Evolutionary conservation across 768 basidiomycete species (phyloP), one percentile per base, ranked within the genome.

Genomic region (Russula vinacea): DNA sequence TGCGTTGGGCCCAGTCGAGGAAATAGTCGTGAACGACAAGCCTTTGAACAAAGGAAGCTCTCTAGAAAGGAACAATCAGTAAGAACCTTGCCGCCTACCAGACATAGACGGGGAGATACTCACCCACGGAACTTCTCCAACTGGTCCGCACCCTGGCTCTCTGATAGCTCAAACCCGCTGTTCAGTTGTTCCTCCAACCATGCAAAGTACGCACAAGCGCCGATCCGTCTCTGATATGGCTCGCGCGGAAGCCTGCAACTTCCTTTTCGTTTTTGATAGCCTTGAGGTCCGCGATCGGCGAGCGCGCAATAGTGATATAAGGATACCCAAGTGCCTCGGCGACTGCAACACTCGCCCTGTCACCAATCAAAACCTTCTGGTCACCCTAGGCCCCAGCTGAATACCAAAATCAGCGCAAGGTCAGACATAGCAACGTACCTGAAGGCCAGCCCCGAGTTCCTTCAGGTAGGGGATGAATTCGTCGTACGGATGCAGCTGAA

Each of bases 1-100:
- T 65, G 86, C 94, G 72, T 98, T 98, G 0, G 94, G 86, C 0
- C 96, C 96, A 6, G 91, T 86, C 0, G 92, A 89, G 0, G 94
- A 97, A 60, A 99, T 98, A 0, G 97, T 97, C 0, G 83, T 75
- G 74, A 99, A 99, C 2, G 93, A 95, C 16, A 95, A 76, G 0
- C 96, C 96, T 68, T 83, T 86, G 81, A 92, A 99, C 55, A 86
- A 71, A 33, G 84, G 83, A 26, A 90, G 80, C 71, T 94, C 85
- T 10, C 93, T 94, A 62, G 5, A 53, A 33, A 11, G 8, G 11
- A 33, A 33, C 1, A 32, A 39, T 14, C 16, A 17, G 44, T 56
- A 45, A 54, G 42, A 22, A 47, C n/a, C 47, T 33, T 11, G 10
- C 33, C 51, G 26, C 37, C 7, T 22, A 44, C 2, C 16, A 11